Base-by-base conservation (phyloP, 345 rosid genomes). In the Populus nigra region DNA sequence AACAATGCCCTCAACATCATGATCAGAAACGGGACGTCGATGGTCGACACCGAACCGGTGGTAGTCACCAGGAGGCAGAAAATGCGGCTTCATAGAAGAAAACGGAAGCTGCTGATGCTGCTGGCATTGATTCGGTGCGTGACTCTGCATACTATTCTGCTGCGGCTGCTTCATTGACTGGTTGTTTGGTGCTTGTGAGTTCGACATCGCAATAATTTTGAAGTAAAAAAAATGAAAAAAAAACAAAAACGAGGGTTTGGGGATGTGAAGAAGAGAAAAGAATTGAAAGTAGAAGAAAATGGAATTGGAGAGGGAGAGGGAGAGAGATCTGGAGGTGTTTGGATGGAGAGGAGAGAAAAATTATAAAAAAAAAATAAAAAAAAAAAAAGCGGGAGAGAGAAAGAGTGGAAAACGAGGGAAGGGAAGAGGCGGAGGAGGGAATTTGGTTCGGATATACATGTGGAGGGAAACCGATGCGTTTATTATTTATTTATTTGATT, bases 381-480 rank as follows among this genome's bases (percentile, higher is more conserved):
- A 72, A 77, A 82, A 88, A 88, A 78, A 80, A 84, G 79, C 78
- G 90, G 85, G 90, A 83, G 86, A 88, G 84, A 82, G 82, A 77
- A 33, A 29, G 84, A 71, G 79, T 69, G 86, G 91, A 91, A 85
- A 83, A 85, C 87, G 88, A 87, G 90, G 90, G 96, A 88, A 89
- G 83, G 80, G 79, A 79, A 77, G 76, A 76, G 55, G 68, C 17
- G 38, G 68, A 18, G 33, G 91, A 88, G 89, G 89, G 93, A 87
- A 87, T 89, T 90, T 91, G 93, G 99, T 93, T 95, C 93, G 92
- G 97, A 94, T 87, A 88, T 82, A 84, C 90, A 88, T 91, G 89
- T 92, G 96, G 97, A 94, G 97, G 97, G 95, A 92, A 91, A 85
- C 87, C 87, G 50, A 75, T 45, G 17, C 53, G 7, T 35, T n/a